Conservation (phyloP, 148 eudicot genomes). For the Diospyros kaki region DNA sequence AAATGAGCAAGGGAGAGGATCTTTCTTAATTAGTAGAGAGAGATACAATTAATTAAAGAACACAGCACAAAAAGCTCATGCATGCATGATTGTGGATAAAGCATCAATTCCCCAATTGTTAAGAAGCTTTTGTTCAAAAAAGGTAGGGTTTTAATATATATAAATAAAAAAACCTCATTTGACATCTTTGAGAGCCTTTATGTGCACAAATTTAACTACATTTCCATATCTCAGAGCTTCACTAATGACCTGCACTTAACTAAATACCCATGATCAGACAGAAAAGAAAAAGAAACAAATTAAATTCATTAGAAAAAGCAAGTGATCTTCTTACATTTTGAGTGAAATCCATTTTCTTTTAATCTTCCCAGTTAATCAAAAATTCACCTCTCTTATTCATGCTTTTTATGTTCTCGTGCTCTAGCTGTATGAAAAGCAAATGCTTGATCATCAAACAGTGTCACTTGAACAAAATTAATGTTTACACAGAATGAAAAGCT, state of each 20-base stretch:
- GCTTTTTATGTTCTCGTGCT: slow-evolving; percentile 45
- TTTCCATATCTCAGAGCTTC: slow-evolving; percentile 67
- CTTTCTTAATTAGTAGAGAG: background rate
- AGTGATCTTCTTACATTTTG: slow-evolving; percentile 32
- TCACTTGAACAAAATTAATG: no score
- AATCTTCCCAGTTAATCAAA: slow-evolving; percentile 58
- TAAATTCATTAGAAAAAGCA: background rate
- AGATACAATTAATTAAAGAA: background rate
- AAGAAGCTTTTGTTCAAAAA: background rate
- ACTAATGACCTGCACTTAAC: slow-evolving; percentile 39
- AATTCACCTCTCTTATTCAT: slow-evolving; percentile 36
- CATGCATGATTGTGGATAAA: slow-evolving; percentile 15
- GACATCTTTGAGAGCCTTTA: slow-evolving; percentile 51
- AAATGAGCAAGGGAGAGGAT: background rate
- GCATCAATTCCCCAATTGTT: background rate
- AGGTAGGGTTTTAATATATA: background rate
- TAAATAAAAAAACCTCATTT: slow-evolving; percentile 34
- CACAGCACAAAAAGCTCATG: slow-evolving; percentile 16
- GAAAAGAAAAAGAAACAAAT: background rate
- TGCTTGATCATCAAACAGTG: no score
- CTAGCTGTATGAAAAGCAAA: slow-evolving; percentile 25
- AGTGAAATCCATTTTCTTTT: slow-evolving; percentile 53
- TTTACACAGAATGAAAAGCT: no score
- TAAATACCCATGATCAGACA: background rate
- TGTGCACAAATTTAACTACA: slow-evolving; percentile 58